Conservation (phyloP, 2,329 filamentous ascomycete species). For the Botrytis elliptica region DNA sequence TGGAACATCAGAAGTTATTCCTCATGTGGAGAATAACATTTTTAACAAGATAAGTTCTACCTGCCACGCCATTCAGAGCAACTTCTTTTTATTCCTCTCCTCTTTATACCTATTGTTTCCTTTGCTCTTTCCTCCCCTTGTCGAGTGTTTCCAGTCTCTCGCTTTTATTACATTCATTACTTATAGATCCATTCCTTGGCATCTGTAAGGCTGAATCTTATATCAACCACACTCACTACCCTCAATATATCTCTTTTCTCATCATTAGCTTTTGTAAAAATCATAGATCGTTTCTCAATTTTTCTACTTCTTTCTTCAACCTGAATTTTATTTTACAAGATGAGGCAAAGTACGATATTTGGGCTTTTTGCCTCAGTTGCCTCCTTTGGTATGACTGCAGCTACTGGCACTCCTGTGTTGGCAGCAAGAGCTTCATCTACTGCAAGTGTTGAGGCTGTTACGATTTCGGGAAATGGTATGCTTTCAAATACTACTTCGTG, state of each 20-base stretch:
- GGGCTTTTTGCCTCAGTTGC: constrained; percentile 14
- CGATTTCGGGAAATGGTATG: constrained; percentile 35
- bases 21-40: constrained; percentile 2
- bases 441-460: constrained; percentile 27
- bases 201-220: constrained; percentile 15
- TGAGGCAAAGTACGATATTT: constrained; percentile 19
- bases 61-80: constrained; percentile 12
- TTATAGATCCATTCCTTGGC: constrained; percentile 16
- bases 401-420: constrained; percentile 28
- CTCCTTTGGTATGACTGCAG: constrained; percentile 21
- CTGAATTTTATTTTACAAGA: neutral
- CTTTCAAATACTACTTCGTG: neutral
- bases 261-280: neutral
- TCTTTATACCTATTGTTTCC: neutral
- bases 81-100: neutral
- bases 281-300: neutral
- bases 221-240: constrained; percentile 10
- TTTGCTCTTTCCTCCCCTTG: neutral
- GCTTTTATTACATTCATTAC: constrained; percentile 12
- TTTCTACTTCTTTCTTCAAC: neutral
- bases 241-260: neutral
- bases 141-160: neutral
- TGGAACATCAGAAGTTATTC: constrained; percentile 12
- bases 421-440: constrained; percentile 29
- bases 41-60: constrained; percentile 13